These are phyloP conservation scores for Taphrina pruni DNA, from an alignment of 1,139 yeast genomes.

Conservation along the genomic window DNA sequence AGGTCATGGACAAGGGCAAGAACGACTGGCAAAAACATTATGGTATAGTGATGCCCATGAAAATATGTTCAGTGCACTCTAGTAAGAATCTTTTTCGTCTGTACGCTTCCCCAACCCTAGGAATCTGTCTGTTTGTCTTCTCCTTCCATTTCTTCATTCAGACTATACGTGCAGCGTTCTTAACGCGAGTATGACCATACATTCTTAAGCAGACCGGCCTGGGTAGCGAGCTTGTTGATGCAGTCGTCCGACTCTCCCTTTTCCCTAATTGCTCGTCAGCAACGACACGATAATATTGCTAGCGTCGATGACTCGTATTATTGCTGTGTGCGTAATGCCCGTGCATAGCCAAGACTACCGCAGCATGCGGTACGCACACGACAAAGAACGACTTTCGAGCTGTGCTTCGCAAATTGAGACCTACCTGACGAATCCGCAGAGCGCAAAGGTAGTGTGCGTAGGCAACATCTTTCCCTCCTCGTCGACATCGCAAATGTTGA, in stretches of 20 bases:
- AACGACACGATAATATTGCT: not conserved
- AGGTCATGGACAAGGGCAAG: not conserved
- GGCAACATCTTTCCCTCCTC: conserved; percentile 95
- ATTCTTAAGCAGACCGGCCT: conserved; percentile 95
- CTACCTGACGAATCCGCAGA: conserved; percentile 90
- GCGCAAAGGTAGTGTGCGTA: conserved; percentile 91
- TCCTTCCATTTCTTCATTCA: not conserved
- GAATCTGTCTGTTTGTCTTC: conserved; percentile 20
- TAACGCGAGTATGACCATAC: conserved; percentile 50
- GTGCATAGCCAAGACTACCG: too few species aligned
- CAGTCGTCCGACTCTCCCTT: conserved; percentile 98
- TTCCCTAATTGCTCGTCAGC: conserved; percentile 53
- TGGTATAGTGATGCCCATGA: conserved; percentile 3
- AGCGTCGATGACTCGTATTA: too few species aligned
- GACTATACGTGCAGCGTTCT: conserved; percentile 41
- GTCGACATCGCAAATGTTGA: conserved; percentile 85
- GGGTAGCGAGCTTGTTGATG: conserved; percentile 98
- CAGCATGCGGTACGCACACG: too few species aligned
- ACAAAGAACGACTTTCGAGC: not conserved
- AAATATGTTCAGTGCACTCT: conserved; percentile 6
- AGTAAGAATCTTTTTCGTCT: conserved; percentile 6
- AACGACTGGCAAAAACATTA: not conserved
- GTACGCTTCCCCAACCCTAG: conserved; percentile 35
- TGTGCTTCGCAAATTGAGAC: not conserved
- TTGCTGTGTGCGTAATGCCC: too few species aligned